Base-by-base conservation (phyloP, 2,329 filamentous ascomycete species). In the Hymenoscyphus scutula region DNA sequence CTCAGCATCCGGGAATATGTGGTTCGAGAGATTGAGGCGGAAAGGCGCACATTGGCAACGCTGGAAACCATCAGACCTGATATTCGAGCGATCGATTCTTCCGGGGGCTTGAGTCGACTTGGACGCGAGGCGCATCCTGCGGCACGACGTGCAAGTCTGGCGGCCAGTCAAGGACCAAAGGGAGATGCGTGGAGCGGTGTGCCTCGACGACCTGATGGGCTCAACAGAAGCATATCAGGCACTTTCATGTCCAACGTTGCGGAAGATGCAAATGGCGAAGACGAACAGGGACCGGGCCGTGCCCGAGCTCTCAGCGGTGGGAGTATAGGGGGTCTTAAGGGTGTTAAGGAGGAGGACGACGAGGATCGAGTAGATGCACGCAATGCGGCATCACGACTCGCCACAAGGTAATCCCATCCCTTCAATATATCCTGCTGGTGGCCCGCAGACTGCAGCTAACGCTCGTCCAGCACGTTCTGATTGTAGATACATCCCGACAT, bases 111-210 rank as follows among this genome's bases (percentile, higher is more conserved):
- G 54, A 95, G 90, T 72, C 86, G 95, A 51, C 83, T 99, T 37
- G 95, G 95, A 51, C 87, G 95, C 63, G 95, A 99, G 77, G 81
- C 90, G 17, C 92, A 97, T 74, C 94, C 95, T 2, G 76, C 80
- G 64, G 78, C 79, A 32, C 86, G 95, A 60, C 87, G 94, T 65
- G 78, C 88, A 29, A 94, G 87, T 76, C 78, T 97, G 68, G 90
- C 91, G 17, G 90, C 91, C 55, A 95, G 90, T 71, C 95, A 99
- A 77, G 95, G 95, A 0, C 94, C 95, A 57, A 96, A 96, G 79
- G 95, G 95, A n/a, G 95, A 99, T 76, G 89, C 95, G 17, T 99
- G 95, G 95, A 97, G 92, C 71, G 95, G 95, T 62, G 92, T 97
- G 30, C 91, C 93, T 38, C 85, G 95, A 65, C 87, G 72, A 54